Evolutionary conservation across 495 filamentous ascomycete species (phyloP).

Genomic region (Talaromyces stipitatus): DNA sequence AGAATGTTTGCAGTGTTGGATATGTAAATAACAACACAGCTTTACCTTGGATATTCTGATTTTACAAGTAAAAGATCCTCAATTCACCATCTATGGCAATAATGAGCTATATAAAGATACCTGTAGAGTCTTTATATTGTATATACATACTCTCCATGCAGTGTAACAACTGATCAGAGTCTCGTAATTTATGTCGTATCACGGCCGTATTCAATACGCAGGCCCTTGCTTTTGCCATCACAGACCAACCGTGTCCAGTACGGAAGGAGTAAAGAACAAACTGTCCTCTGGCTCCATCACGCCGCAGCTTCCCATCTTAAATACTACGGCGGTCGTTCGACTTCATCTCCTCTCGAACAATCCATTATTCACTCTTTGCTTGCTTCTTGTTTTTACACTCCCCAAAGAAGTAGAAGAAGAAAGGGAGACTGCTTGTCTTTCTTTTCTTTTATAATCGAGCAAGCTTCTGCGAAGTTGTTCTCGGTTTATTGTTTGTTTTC

Average conservation of each 20-base stretch:
- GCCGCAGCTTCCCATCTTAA: conserved; percentile 9
- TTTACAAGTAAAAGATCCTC: not conserved
- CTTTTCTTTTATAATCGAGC: not conserved
- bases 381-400: not conserved
- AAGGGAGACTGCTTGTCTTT: conserved; percentile 6
- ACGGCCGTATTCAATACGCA: not conserved
- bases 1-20: not conserved
- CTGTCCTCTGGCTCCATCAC: conserved; percentile 32
- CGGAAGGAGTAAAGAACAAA: conserved; percentile 33
- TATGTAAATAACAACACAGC: not conserved
- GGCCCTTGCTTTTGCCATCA: not conserved
- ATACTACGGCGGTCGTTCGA: not conserved
- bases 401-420: conserved; percentile 1
- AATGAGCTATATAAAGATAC: too few species aligned
- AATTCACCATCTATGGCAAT: not conserved
- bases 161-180: not conserved
- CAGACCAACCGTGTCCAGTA: not conserved
- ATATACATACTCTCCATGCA: too few species aligned
- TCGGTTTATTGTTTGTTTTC: conserved; percentile 4
- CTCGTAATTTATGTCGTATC: not conserved
- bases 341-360: not conserved
- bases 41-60: not conserved
- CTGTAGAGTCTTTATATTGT: too few species aligned
- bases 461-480: not conserved
- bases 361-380: not conserved